Evolutionary conservation across 2,329 filamentous ascomycete species (phyloP), one percentile per base, ranked within the genome.

Genomic region (Massarina eburnea): DNA sequence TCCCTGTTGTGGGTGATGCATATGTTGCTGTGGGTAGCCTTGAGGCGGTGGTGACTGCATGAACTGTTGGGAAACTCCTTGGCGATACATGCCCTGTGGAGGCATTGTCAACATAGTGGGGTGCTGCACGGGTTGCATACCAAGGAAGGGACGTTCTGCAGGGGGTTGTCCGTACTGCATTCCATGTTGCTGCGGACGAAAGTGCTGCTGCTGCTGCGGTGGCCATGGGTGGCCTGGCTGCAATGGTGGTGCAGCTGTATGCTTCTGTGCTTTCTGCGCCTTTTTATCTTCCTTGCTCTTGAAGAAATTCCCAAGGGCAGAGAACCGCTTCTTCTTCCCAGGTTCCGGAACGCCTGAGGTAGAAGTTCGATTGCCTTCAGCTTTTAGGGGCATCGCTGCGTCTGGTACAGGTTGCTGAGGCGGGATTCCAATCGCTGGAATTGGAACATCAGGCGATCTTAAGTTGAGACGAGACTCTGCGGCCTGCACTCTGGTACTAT

Each of bases 321-420:
- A 76, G 38, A 76, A 75, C 26, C 74, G 66, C 44, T 74, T 76
- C 51, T 75, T 76, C 54, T 68, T 71, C 40, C 60, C 58, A 3
- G 48, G 39, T 29, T 67, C 61, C 12, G 59, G 49, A 8, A 51
- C 43, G 5, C 43, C 45, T n/a, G 58, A 46, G 2, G 51, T 51
- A 20, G 53, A 41, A 12, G 50, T 40, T 34, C 52, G 55, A 32
- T 53, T 45, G 4, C 48, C 17, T 22, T 58, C 55, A 8, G 39
- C 39, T 12, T 58, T 51, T 15, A 44, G 40, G 18, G 39, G 46
- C 27, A 29, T 33, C 15, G 52, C 34, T n/a, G 49, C 40, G 9
- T 41, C 49, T n/a, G 40, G 37, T 17, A 52, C 49, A 14, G 48
- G 46, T 7, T 61, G 55, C 14, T 55, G 59, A 20, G 57, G 54